Evolutionary conservation across 176 grass and related monocot species (phyloP), one percentile per base, ranked within the genome.

Genomic region (Aegilops longissima): DNA sequence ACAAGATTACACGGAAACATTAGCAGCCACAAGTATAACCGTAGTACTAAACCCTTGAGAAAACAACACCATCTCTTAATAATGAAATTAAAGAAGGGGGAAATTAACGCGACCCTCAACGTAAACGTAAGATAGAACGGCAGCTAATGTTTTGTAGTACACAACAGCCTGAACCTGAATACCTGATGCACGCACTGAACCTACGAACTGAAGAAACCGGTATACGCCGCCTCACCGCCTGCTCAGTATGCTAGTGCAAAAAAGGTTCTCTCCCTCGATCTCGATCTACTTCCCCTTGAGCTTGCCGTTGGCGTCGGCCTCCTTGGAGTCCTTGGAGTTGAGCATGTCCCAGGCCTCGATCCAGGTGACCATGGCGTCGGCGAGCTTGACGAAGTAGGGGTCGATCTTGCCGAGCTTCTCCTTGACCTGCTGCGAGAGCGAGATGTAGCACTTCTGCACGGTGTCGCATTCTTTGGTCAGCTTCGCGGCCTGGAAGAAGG

Each of bases 361-460:
- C 93, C 93, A 98, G 83, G 96, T 91, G 75, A 90, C 84, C 96
- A 98, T 98, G 78, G 93, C 96, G 86, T 98, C 93, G 0, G 86
- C 93, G 10, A 98, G 91, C 82, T 94, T 98, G 82, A 34, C 23
- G 59, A 98, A 98, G 90, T 95, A 95, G 30, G 89, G 80, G 59
- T 90, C 89, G 1, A 90, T 83, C 80, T 45, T 87, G 45, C 89
- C 89, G 5, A 90, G 87, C 87, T 95, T 93, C 20, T 93, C 88
- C 82, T 31, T 93, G 76, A 93, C 88, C 86, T 88, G 82, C 29
- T 93, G 63, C 13, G 92, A 87, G 56, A 93, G 91, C 75, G 76
- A 77, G 40, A 90, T 7, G 51, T 93, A 93, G 88, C 91, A 93
- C 81, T 93, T 85, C 61, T 93, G 91, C 16, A 93, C 88, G 54